These are phyloP conservation scores for Solanum hybrid DNA, from an alignment of 305 asterid species.

Conservation along the genomic window DNA sequence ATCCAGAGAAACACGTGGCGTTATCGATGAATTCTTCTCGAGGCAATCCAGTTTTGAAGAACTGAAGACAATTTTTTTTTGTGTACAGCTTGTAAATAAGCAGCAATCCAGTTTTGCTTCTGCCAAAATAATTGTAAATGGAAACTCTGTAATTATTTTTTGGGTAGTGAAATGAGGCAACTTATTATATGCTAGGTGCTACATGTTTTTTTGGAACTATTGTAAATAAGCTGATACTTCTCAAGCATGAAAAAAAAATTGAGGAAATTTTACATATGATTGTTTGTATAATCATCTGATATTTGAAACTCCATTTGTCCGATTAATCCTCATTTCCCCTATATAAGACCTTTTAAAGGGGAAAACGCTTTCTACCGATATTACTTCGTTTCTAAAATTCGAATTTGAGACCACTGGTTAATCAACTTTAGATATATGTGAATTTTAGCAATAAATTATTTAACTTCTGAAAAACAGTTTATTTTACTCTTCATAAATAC, in stretches of 20 bases:
- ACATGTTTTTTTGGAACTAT: not conserved
- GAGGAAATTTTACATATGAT: not conserved
- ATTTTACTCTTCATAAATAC: not conserved
- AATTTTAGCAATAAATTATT: not conserved
- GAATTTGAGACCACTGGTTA: not conserved
- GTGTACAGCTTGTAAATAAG: conserved; percentile 9
- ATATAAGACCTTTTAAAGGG: not conserved
- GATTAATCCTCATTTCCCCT: fast-evolving
- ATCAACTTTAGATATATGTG: not conserved
- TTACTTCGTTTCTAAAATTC: not conserved
- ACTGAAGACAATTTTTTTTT: not conserved
- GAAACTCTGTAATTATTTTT: not conserved
- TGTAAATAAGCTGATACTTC: not conserved
- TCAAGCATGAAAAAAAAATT: not conserved
- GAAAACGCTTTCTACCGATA: fast-evolving
- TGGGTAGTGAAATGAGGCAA: not conserved
- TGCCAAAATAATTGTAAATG: conserved; percentile 2
- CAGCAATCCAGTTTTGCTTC: not conserved
- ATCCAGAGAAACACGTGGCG: not conserved
- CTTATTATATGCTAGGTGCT: too few species aligned
- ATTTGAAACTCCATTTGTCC: not conserved
- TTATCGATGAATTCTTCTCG: conserved; percentile 1
- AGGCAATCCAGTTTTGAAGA: not conserved
- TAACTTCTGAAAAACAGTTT: not conserved
- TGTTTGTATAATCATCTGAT: not conserved